These are phyloP conservation scores for Hymenochaete sp. DNA, from an alignment of 1,284 basidiomycete genomes.

Conservation along the genomic window DNA sequence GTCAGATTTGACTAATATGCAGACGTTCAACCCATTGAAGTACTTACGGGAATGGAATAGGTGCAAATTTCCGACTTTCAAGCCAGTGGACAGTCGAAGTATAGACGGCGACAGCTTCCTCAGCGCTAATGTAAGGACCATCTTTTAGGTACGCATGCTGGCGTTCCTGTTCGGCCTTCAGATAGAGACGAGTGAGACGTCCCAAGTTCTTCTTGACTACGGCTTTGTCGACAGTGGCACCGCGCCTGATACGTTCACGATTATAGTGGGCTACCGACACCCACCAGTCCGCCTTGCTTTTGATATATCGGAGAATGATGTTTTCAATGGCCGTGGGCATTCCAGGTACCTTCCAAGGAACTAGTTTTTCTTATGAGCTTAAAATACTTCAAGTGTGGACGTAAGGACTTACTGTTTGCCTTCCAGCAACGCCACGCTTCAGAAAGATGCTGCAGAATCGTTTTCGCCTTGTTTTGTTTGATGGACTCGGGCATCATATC, in stretches of 20 bases:
- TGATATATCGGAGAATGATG: slow-evolving; percentile 98
- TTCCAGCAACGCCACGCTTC: slow-evolving; percentile 99
- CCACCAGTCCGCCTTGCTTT: slow-evolving; percentile 99
- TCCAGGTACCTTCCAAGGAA: slow-evolving; percentile 94
- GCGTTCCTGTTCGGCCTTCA: slow-evolving; percentile 96
- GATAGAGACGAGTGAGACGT: slow-evolving; percentile 83
- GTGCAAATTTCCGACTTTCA: slow-evolving; percentile 91
- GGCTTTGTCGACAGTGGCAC: slow-evolving; percentile 98
- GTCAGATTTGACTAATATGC: slow-evolving; percentile 8
- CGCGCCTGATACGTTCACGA: slow-evolving; percentile 89
- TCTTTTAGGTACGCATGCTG: slow-evolving; percentile 97
- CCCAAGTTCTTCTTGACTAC: slow-evolving; percentile 95
- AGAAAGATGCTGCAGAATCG: slow-evolving; percentile 93
- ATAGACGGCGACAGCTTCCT: slow-evolving; percentile 96
- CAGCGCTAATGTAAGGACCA: slow-evolving; percentile 93
- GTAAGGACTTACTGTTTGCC: slow-evolving; percentile 70
- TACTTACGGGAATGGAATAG: slow-evolving; percentile 89
- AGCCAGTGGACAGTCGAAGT: slow-evolving; percentile 97
- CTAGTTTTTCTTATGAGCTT: slow-evolving; percentile 28
- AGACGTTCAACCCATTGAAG: neutral
- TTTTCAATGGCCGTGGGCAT: slow-evolving; percentile 99
- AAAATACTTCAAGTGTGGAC: neutral
- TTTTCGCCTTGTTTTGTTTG: slow-evolving; percentile 99
- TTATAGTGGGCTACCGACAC: slow-evolving; percentile 93
- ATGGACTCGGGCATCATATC: slow-evolving; percentile 99